phyloP scores from a whole-genome alignment of 176 grass and related monocot species.

The Carex parvula region DNA sequence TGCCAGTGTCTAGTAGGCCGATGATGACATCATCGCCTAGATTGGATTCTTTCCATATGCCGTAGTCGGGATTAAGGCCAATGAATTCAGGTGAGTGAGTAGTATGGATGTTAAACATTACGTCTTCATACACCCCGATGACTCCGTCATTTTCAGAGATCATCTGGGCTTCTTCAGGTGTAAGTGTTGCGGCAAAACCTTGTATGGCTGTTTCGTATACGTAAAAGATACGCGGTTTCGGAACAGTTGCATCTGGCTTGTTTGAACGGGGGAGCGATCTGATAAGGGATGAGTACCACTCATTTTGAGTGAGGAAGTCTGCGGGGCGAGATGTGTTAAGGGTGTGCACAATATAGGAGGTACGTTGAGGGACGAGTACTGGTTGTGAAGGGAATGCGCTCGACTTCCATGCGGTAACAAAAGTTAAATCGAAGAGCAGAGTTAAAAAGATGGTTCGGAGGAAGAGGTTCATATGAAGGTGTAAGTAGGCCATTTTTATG shows the following conservation, averaged over 20 bases:
- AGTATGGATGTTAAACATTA: constrained; percentile 12
- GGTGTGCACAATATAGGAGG: constrained; percentile 17
- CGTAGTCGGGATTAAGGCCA: constrained; percentile 16
- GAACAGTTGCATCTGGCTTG: neutral
- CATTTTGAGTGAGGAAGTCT: neutral
- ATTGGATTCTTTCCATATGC: constrained; percentile 26
- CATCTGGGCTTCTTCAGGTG: constrained; percentile 2
- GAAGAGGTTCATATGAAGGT: constrained; percentile 13
- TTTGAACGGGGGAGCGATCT: neutral
- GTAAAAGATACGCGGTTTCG: constrained; percentile 26
- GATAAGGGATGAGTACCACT: constrained; percentile 17
- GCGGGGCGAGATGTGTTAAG: constrained; percentile 7
- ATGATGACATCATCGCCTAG: constrained; percentile 30
- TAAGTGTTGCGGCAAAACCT: constrained; percentile 28
- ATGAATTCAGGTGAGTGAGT: constrained; percentile 32
- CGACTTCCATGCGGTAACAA: neutral
- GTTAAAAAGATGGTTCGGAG: neutral
- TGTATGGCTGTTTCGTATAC: constrained; percentile 26
- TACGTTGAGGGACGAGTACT: neutral
- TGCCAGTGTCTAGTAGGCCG: constrained; percentile 28
- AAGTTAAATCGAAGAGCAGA: neutral
- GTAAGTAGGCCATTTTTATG: constrained; percentile 27
- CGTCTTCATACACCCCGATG: constrained; percentile 26
- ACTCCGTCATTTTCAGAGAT: constrained; percentile 16
- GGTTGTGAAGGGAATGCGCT: neutral